phyloP scores from a whole-genome alignment of 345 rosid genomes.

The Kernera saxatilis region DNA sequence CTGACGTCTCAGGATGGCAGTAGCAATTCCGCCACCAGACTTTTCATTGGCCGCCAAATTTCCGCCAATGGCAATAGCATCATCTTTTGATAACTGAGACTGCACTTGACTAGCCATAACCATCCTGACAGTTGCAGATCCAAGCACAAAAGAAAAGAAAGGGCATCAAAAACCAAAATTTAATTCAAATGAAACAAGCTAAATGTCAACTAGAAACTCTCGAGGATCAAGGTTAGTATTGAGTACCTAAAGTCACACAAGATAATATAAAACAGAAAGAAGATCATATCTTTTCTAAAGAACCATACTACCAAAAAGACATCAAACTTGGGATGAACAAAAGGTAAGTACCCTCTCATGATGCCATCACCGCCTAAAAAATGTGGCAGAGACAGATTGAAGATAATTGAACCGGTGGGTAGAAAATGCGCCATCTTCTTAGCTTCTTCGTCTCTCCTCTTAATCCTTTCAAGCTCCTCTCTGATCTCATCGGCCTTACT shows the following conservation, averaged over 20 bases:
- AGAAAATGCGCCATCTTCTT: constrained; percentile 54
- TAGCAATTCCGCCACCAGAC: constrained; percentile 72
- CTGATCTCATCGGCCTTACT: constrained; percentile 75
- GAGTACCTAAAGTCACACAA: neutral
- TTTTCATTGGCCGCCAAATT: constrained; percentile 65
- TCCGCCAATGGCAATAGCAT: constrained; percentile 64
- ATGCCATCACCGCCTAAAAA: constrained; percentile 78
- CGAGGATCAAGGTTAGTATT: neutral
- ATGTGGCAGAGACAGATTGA: constrained; percentile 67
- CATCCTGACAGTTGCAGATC: constrained; percentile 47
- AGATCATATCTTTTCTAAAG: neutral
- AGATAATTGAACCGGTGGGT: constrained; percentile 63
- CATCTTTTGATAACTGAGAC: constrained; percentile 71
- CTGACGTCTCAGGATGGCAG: constrained; percentile 58
- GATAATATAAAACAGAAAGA: neutral
- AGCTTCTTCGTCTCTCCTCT: constrained; percentile 58
- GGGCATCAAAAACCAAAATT: neutral
- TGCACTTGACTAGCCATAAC: constrained; percentile 82
- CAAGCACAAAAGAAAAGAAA: constrained; percentile 17
- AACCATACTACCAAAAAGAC: neutral
- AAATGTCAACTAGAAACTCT: neutral
- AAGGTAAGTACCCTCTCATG: constrained; percentile 62
- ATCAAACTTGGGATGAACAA: neutral
- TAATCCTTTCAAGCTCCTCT: constrained; percentile 75
- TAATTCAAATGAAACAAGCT: neutral